Percentiles rank a stretch among this genome's conserved stretches.
phyloP scores from a whole-genome alignment of 257 asterid genomes.

The Solanum pinnatisectum region DNA sequence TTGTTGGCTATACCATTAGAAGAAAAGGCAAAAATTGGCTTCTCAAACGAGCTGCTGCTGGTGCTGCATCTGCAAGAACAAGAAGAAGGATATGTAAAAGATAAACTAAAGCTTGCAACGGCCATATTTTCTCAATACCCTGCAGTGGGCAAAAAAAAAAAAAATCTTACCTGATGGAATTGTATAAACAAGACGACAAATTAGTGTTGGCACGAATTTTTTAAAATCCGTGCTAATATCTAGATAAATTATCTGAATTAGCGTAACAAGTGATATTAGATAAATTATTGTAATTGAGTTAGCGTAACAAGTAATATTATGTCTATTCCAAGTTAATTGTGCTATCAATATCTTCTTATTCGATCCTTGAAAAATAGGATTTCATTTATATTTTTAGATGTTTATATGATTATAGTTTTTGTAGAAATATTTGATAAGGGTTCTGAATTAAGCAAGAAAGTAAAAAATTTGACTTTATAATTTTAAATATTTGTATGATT shows the following conservation, averaged over 20 bases:
- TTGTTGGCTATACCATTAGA: constrained; percentile 22
- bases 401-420: background rate
- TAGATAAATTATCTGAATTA: background rate
- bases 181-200: background rate
- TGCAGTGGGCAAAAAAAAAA: background rate
- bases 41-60: background rate
- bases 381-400: too few species aligned
- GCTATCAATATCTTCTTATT: too few species aligned
- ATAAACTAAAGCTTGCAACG: background rate
- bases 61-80: background rate
- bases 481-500: rapidly evolving
- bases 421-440: background rate
- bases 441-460: background rate
- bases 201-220: background rate
- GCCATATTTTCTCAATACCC: background rate
- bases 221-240: background rate
- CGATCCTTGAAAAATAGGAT: too few species aligned
- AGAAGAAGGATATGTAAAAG: background rate
- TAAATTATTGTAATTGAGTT: background rate
- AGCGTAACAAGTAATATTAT: too few species aligned
- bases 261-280: too few species aligned
- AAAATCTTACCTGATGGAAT: background rate
- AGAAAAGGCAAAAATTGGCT: background rate
- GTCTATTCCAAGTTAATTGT: too few species aligned
- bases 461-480: rapidly evolving